Evolutionary conservation across 1,139 yeast genomes (phyloP), one percentile per base, ranked within the genome.

Genomic region (Yamadazyma oceani): DNA sequence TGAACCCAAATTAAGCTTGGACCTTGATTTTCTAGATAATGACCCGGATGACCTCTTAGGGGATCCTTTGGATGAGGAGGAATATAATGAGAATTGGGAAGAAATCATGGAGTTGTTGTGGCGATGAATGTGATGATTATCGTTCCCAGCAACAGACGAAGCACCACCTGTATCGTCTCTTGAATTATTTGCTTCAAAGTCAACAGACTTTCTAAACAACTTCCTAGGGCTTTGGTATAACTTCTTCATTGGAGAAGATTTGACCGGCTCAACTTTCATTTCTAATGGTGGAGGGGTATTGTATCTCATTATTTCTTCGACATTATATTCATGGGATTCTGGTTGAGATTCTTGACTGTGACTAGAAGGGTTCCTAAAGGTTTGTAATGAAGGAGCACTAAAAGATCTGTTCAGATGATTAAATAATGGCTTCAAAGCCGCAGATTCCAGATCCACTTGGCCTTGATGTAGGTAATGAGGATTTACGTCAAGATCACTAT

Each of bases 321-420:
- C 9, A 17, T 36, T n/a, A 15, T 27, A 28, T 14, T 22, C 22
- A 24, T 26, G 30, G 16, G 21, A 16, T 9, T 7, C 10, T 11
- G 10, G n/a, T 8, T 26, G 17, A 5, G 28, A 26, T 12, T 10
- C 5, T 5, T 26, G 30, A 9, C 21, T 15, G 37, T 31, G 10
- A 15, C 31, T 26, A 8, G 49, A 44, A 11, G 40, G 39, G 24
- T 48, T 51, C 35, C 69, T 47, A 42, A 55, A 67, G 2, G 74
- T 66, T 41, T 69, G 69, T 26, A 69, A 53, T 3, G 74, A 69
- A 5, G 75, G 75, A 1, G 73, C 74, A 51, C 73, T 64, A 26
- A 51, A 48, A 1, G 72, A 62, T 23, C 68, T 38, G 40, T 49
- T 53, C 60, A 59, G 60, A n/a, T 49, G 42, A 19, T 19, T 17